Base-by-base conservation (phyloP, 441 rosid species). In the Aleurites moluccanus region DNA sequence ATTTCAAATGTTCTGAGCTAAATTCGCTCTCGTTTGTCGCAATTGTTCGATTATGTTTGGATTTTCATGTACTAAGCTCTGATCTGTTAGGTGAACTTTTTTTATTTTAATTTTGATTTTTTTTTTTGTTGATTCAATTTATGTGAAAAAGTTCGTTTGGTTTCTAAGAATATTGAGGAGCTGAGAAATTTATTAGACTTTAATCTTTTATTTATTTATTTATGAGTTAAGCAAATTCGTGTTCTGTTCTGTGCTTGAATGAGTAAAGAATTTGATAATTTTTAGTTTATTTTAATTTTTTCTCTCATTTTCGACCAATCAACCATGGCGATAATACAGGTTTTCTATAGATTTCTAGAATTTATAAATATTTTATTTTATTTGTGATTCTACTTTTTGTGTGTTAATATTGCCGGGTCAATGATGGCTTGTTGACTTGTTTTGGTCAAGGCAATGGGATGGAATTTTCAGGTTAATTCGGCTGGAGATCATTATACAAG, bases 21-120 rank as follows among this genome's bases (percentile, higher is more conserved):
- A 44, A n/a, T 20, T 35, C n/a, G 8, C 38, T 57, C 55, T 2
- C 18, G 27, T 4, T 57, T 65, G 55, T 42, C 0, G 0, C 40
- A 49, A 45, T 23, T 67, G 63, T 14, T 75, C 4, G 53, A 0
- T 64, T 77, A 16, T 67, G 25, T 63, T 53, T 49, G 38, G 70
- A 57, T 67, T 76, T n/a, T 3, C 18, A 9, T 59, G 67, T 45
- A 63, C 71, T 75, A 67, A 67, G 27, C 66, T 75, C 64, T 80
- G 81, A 81, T 77, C 82, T 82, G 76, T 61, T 14, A 20, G 4
- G 1, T 49, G 11, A 10, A 13, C 3, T 44, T 57, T 10, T 70
- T 25, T 44, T n/a, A n/a, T n/a, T n/a, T n/a, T n/a, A n/a, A n/a
- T n/a, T n/a, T n/a, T n/a, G n/a, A n/a, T n/a, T n/a, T n/a, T n/a